Evolutionary conservation across 805 yeast genomes (phyloP), one percentile per base, ranked within the genome.

Genomic region (Metschnikowia corniflorae): DNA sequence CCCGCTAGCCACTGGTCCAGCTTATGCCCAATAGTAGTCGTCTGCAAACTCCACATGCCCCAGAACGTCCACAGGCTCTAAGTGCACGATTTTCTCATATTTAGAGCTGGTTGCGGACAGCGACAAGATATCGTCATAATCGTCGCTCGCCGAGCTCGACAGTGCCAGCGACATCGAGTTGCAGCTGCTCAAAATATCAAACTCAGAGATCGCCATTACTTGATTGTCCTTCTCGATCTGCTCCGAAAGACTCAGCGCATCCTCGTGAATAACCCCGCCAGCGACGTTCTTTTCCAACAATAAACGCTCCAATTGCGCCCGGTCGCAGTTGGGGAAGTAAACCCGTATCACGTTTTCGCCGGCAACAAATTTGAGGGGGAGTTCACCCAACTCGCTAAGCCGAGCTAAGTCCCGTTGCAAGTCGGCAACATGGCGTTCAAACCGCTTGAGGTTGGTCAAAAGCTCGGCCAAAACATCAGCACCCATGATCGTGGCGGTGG

Each of bases 291-390:
- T 66, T 29, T 83, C 93, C 26, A 67, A 53, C 41, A 83, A 58
- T 41, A 84, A 58, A 15, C 45, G 42, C 48, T 80, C 82, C 48
- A 84, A 74, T 46, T 77, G 77, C 5, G 56, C 63, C 6, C 70
- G 59, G 42, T 82, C 86, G 41, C 82, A 71, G 54, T 82, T 84
- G 22, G 91, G 87, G 61, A 86, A 85, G 54, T 75, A 81, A 10
- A 81, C 75, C 46, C 81, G 63, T 8, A 49, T 41, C 20, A 61
- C 52, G 35, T 57, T 58, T 20, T 67, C 61, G 9, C 61, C 54
- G 25, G 60, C 51, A 30, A 66, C 67, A 36, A 74, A 59, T 31
- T 77, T 66, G 37, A 82, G 64, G 7, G 85, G 87, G 45, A 79
- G 73, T 43, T 79, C 78, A 2, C 93, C 93, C 39, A 80, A 74